A percentile compares a stretch with the other conserved stretches of the same genome.
phyloP scores from a whole-genome alignment of 2,329 filamentous ascomycete species.

The Aureobasidium sp. region DNA sequence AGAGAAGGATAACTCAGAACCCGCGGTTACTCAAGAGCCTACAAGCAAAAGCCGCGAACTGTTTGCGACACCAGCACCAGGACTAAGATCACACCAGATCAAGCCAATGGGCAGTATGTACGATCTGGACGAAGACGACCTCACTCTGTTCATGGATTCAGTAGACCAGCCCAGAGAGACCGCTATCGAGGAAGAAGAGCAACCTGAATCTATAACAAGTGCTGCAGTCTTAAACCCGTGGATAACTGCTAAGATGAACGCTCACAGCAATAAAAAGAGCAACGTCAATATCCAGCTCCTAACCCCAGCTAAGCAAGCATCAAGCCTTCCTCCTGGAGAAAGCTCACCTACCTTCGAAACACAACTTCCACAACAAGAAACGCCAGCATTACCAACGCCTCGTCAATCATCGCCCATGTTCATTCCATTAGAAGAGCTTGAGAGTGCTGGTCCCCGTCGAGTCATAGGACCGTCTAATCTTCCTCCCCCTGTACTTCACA shows the following conservation, averaged over 20 bases:
- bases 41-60: slow-evolving; percentile 19
- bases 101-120: slow-evolving; percentile 36
- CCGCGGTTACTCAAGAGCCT: background rate
- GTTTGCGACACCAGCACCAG: background rate
- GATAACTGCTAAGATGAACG: slow-evolving; percentile 55
- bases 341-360: slow-evolving; percentile 8
- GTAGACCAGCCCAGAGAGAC: slow-evolving; percentile 20
- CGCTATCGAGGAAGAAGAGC: slow-evolving; percentile 33
- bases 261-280: slow-evolving; percentile 29
- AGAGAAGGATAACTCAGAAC: background rate
- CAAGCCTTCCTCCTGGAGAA: background rate
- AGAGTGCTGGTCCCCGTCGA: background rate
- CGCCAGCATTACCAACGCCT: slow-evolving; percentile 30
- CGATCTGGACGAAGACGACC: slow-evolving; percentile 39
- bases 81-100: background rate
- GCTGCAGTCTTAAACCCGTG: slow-evolving; percentile 52
- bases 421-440: slow-evolving; percentile 1
- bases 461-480: slow-evolving; percentile 4
- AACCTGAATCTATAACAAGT: slow-evolving; percentile 34
- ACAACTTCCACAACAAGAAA: background rate
- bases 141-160: slow-evolving; percentile 25
- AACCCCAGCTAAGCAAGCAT: slow-evolving; percentile 15
- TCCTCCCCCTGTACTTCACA: slow-evolving; percentile 1
- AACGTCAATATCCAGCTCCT: slow-evolving; percentile 18
- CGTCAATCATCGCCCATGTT: slow-evolving; percentile 33